A percentile compares a stretch with the other conserved stretches of the same genome.
These are phyloP conservation scores for Sistotremastrum suecicum DNA, from an alignment of 768 basidiomycete genomes.

Conservation along the genomic window DNA sequence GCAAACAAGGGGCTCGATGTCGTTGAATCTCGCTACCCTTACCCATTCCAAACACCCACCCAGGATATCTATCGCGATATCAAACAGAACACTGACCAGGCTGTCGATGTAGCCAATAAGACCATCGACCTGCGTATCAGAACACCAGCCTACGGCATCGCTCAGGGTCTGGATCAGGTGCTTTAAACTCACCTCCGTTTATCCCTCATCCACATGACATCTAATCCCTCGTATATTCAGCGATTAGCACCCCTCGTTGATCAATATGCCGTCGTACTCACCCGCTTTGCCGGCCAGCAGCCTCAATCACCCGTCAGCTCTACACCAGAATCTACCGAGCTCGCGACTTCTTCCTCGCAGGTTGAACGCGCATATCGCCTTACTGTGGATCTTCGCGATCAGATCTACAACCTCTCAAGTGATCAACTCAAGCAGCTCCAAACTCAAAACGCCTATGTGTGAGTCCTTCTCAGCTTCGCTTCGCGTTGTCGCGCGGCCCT, in stretches of 20 bases:
- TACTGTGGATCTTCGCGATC: slow-evolving; percentile 47
- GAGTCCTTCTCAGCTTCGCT: slow-evolving; percentile 14
- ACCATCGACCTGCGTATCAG: slow-evolving; percentile 52
- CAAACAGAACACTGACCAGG: slow-evolving; percentile 41
- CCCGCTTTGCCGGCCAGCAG: slow-evolving; percentile 14
- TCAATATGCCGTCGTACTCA: slow-evolving; percentile 46
- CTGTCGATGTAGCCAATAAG: slow-evolving; percentile 42
- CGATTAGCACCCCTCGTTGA: slow-evolving; percentile 64
- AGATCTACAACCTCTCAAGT: slow-evolving; percentile 48
- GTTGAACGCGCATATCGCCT: slow-evolving; percentile 62
- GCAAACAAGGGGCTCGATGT: slow-evolving; percentile 67
- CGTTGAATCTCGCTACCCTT: slow-evolving; percentile 60
- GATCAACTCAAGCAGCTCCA: slow-evolving; percentile 63
- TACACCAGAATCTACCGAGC: slow-evolving; percentile 19
- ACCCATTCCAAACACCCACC: slow-evolving; percentile 59
- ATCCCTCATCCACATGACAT: slow-evolving; percentile 1
- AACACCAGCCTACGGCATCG: slow-evolving; percentile 46
- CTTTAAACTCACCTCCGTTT: slow-evolving; percentile 7
- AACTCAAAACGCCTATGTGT: slow-evolving; percentile 52
- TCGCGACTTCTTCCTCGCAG: slow-evolving; percentile 38
- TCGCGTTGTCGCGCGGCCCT: neutral
- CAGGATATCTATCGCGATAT: slow-evolving; percentile 55
- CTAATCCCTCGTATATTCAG: slow-evolving; percentile 20
- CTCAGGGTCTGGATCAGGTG: slow-evolving; percentile 62
- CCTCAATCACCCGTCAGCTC: slow-evolving; percentile 25